phyloP scores from a whole-genome alignment of 345 rosid genomes.

The Dipteronia sinensis region DNA sequence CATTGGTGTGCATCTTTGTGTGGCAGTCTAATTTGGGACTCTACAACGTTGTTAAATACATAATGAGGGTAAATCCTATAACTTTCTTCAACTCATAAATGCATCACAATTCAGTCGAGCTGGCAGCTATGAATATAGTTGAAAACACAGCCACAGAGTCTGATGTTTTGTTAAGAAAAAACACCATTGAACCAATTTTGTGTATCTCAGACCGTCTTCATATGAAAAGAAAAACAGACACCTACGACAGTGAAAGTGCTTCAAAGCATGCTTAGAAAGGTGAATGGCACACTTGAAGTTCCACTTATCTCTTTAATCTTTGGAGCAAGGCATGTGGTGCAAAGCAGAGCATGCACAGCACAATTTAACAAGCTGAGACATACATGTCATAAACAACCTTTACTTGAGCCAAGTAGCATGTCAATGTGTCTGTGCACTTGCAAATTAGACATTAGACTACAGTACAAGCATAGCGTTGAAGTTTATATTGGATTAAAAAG shows the following conservation, averaged over 20 bases:
- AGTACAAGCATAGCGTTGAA: neutral
- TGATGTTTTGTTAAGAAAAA: neutral
- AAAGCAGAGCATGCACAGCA: neutral
- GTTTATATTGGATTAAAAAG: neutral
- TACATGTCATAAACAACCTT: neutral
- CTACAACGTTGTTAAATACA: neutral
- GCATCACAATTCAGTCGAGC: neutral
- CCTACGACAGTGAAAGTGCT: neutral
- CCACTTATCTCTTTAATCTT: neutral
- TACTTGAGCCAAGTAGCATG: neutral
- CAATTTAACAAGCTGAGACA: neutral
- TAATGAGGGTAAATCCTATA: neutral
- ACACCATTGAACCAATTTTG: neutral
- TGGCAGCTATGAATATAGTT: neutral
- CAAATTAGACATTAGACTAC: neutral
- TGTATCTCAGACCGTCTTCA: neutral
- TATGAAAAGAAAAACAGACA: neutral
- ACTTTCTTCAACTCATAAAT: neutral
- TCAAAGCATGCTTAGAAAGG: neutral
- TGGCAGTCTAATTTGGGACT: neutral
- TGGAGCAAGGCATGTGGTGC: neutral
- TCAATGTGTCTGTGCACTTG: neutral
- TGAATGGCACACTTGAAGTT: neutral
- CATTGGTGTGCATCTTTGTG: neutral
- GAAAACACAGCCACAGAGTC: neutral